Evolutionary conservation across 129 eudicot species (phyloP).

Genomic region (sunflower (Helianthus annuus)): DNA sequence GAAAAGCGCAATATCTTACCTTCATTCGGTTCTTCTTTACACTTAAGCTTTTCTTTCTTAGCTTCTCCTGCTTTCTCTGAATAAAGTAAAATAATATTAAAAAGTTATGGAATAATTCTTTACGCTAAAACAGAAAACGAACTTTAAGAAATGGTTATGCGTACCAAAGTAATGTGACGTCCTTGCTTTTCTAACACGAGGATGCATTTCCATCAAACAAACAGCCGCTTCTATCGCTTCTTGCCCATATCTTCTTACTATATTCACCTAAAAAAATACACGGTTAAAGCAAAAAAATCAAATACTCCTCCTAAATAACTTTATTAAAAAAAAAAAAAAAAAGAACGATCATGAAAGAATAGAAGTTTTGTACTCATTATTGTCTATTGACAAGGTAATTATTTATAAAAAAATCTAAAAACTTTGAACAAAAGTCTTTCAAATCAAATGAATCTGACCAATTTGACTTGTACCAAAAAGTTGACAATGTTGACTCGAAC

Average conservation of each 20-base stretch:
- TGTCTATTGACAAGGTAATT: background rate
- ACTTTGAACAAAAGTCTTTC: background rate
- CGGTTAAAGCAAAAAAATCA: background rate
- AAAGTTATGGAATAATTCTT: background rate
- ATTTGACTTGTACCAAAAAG: background rate
- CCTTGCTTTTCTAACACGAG: slow-evolving; percentile 34
- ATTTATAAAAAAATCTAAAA: background rate
- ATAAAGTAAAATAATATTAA: background rate
- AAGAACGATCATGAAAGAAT: background rate
- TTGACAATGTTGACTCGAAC: background rate
- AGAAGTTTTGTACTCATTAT: background rate
- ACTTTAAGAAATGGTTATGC: background rate
- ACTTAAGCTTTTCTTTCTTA: slow-evolving; percentile 42
- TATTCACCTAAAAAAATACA: slow-evolving; percentile 51
- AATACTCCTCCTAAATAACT: background rate
- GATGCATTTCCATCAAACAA: slow-evolving; percentile 55
- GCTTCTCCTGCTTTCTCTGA: slow-evolving; percentile 30
- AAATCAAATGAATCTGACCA: slow-evolving; percentile 1
- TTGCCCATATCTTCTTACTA: slow-evolving; percentile 57
- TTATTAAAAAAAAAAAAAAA: no score
- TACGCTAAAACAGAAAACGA: slow-evolving; percentile 15
- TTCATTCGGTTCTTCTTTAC: slow-evolving; percentile 30
- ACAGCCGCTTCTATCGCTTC: slow-evolving; percentile 73
- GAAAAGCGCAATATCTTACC: background rate
- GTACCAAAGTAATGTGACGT: slow-evolving; percentile 43